phyloP scores from a whole-genome alignment of 192 early-diverging fungal genomes.

The Borealophlyctis nickersoniae region DNA sequence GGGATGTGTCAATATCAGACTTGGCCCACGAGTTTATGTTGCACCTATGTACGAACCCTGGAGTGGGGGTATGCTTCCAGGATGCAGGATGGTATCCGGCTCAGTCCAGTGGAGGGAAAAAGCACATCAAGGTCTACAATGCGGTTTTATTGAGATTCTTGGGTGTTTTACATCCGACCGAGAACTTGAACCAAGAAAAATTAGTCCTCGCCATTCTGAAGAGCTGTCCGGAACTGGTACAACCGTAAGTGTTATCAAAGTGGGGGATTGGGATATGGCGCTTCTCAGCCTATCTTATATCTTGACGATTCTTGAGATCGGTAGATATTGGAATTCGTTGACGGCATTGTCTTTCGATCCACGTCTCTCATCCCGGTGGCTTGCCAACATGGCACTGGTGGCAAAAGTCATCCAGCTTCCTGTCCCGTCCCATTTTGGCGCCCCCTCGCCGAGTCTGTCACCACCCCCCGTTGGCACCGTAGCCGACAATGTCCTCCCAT shows the following conservation, averaged over 20 bases:
- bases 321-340: conserved; percentile 61
- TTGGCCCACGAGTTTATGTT: conserved; percentile 69
- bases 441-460: conserved; percentile 22
- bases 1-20: conserved; percentile 44
- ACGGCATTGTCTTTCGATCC: conserved; percentile 68
- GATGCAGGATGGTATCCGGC: conserved; percentile 77
- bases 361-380: conserved; percentile 63
- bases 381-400: conserved; percentile 73
- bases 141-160: conserved; percentile 52
- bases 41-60: conserved; percentile 68
- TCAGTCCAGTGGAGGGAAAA: conserved; percentile 25
- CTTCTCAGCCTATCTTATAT: conserved; percentile 14
- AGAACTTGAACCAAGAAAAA: conserved; percentile 63
- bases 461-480: conserved; percentile 60
- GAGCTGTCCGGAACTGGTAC: conserved; percentile 72
- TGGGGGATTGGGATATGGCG: not conserved
- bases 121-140: conserved; percentile 50
- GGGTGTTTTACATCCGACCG: conserved; percentile 54
- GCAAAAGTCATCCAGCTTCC: conserved; percentile 67
- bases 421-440: conserved; percentile 47
- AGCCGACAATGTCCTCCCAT: conserved; percentile 70
- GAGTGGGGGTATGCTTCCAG: conserved; percentile 69
- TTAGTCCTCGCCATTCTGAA: conserved; percentile 61
- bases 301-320: conserved; percentile 11
- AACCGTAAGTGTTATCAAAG: conserved; percentile 48